Conservation (phyloP, 2,329 filamentous ascomycete species). For the Xylaria sp. region DNA sequence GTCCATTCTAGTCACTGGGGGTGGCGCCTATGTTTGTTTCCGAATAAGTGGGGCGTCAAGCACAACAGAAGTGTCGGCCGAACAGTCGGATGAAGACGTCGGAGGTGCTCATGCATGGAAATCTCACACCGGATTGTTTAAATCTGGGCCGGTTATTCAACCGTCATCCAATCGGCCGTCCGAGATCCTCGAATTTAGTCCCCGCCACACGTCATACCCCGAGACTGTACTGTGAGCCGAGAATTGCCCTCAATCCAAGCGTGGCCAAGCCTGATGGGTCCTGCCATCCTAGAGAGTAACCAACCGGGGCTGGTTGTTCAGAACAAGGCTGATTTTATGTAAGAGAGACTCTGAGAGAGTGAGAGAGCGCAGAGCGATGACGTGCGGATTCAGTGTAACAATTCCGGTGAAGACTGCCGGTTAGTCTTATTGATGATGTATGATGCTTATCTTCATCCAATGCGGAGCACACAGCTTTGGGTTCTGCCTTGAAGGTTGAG, state of each 20-base stretch:
- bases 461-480: conserved; percentile 7
- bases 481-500: background rate
- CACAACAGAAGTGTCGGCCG: background rate
- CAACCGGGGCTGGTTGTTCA: conserved; percentile 4
- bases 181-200: conserved; percentile 11
- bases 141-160: conserved; percentile 25
- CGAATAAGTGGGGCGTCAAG: background rate
- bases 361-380: background rate
- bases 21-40: background rate
- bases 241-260: conserved; percentile 12
- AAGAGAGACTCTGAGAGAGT: background rate
- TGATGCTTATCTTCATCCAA: conserved; percentile 9
- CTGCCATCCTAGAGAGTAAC: conserved; percentile 12
- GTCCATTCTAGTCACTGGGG: background rate
- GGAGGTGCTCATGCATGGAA: conserved; percentile 18
- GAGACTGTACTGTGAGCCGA: conserved; percentile 6
- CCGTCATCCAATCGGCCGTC: conserved; percentile 21
- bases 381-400: background rate
- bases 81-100: background rate
- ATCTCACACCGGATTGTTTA: conserved; percentile 30
- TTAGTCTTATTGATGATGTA: conserved; percentile 5
- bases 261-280: conserved; percentile 14
- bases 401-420: background rate
- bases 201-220: conserved; percentile 8
- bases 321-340: conserved; percentile 13